These are phyloP conservation scores for Xylariaceae sp. DNA, from an alignment of 2,329 filamentous ascomycete genomes.

Conservation along the genomic window DNA sequence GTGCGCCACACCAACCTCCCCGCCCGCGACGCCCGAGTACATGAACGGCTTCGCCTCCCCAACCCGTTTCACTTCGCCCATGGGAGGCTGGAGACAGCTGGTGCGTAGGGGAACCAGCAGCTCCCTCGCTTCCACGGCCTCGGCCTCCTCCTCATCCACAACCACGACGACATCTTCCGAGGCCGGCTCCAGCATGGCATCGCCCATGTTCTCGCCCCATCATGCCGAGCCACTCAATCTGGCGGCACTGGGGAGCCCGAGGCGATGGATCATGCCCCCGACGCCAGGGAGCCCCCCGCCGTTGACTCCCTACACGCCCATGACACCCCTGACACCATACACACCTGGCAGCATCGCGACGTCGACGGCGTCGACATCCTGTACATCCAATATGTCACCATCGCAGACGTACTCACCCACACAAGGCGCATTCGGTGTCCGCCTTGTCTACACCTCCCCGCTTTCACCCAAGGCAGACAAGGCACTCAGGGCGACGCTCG, in stretches of 20 bases:
- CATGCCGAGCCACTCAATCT: slow-evolving; percentile 10
- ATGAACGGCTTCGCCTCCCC: slow-evolving; percentile 27
- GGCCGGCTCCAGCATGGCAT: slow-evolving; percentile 5
- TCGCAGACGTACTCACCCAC: slow-evolving; percentile 9
- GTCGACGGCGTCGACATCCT: slow-evolving; percentile 33
- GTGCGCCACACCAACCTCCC: slow-evolving; percentile 28
- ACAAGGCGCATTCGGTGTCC: slow-evolving; percentile 39
- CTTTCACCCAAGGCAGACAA: slow-evolving; percentile 44
- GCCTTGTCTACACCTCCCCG: slow-evolving; percentile 44
- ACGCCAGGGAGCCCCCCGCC: slow-evolving; percentile 37
- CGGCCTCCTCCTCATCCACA: slow-evolving; percentile 17
- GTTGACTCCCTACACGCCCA: slow-evolving; percentile 43
- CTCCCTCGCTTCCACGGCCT: slow-evolving; percentile 27
- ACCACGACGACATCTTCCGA: slow-evolving; percentile 10
- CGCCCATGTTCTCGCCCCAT: slow-evolving; percentile 19
- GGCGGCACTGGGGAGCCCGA: slow-evolving; percentile 18
- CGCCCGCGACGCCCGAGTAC: slow-evolving; percentile 26
- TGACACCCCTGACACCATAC: slow-evolving; percentile 44
- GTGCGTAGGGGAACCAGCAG: slow-evolving; percentile 34
- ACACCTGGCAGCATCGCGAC: slow-evolving; percentile 31
- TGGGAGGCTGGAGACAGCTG: slow-evolving; percentile 34
- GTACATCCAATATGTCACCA: slow-evolving; percentile 17
- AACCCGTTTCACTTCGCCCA: slow-evolving; percentile 27
- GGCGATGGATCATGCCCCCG: slow-evolving; percentile 24
- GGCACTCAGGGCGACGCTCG: slow-evolving; percentile 42